phyloP scores from a whole-genome alignment of 176 grass and related monocot genomes.

The Musa itinerans region DNA sequence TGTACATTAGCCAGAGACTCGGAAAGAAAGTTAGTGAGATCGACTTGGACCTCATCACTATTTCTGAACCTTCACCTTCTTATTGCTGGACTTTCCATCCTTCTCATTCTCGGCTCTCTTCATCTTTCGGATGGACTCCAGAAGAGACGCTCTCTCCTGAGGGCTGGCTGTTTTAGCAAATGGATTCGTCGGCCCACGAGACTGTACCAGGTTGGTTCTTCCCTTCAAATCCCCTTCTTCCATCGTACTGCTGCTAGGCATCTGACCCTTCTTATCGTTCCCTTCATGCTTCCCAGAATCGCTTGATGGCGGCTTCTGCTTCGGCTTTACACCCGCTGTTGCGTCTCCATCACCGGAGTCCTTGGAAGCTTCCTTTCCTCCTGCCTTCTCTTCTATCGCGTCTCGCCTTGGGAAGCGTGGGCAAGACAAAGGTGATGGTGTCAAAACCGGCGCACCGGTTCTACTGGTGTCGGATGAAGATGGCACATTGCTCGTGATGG shows the following conservation, averaged over 20 bases:
- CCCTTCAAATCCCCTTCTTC: neutral
- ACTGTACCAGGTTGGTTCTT: constrained; percentile 1
- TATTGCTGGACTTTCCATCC: constrained; percentile 29
- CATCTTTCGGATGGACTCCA: constrained; percentile 69
- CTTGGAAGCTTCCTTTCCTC: constrained; percentile 7
- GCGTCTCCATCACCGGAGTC: neutral
- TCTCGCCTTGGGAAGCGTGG: constrained; percentile 11
- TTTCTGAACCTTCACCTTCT: constrained; percentile 23
- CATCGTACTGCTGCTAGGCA: neutral
- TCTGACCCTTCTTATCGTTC: neutral
- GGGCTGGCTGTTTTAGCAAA: constrained; percentile 43
- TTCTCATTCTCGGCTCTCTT: constrained; percentile 35
- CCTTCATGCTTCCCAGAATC: neutral
- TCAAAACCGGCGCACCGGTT: constrained; percentile 8
- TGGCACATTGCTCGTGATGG: constrained; percentile 2
- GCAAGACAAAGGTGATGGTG: constrained; percentile 11
- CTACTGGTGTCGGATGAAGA: constrained; percentile 16
- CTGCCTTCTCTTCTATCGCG: constrained; percentile 14
- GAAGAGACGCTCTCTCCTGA: constrained; percentile 40
- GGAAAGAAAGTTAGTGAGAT: too few relatives aligned
- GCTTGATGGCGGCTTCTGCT: neutral
- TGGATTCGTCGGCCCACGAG: constrained; percentile 43
- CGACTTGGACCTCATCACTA: neutral
- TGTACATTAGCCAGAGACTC: too few relatives aligned
- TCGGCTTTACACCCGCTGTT: constrained; percentile 3